Evolutionary conservation across 2,329 filamentous ascomycete genomes (phyloP).

Genomic region (Neofusicoccum sp.): DNA sequence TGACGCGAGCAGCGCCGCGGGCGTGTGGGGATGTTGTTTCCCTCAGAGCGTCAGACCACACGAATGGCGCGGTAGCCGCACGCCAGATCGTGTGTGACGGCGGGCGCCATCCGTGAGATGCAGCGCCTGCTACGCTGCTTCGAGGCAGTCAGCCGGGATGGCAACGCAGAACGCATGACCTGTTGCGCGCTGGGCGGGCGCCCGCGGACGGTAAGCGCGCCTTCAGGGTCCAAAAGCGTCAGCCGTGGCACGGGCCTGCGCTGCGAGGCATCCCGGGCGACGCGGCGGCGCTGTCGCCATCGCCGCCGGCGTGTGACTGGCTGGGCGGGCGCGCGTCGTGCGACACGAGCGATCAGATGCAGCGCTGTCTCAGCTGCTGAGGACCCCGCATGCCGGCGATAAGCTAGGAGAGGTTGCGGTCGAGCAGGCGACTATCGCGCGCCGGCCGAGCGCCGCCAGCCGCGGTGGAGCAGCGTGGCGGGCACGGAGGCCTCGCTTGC

Average conservation of each 20-base stretch:
- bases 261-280: constrained; percentile 1
- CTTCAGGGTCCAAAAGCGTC: constrained; percentile 18
- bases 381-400: constrained; percentile 17
- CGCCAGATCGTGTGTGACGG: constrained; percentile 11
- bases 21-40: constrained; percentile 3
- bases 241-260: constrained; percentile 14
- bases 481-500: constrained; percentile 2
- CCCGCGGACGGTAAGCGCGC: constrained; percentile 10
- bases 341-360: constrained; percentile 19
- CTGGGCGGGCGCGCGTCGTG: constrained; percentile 11
- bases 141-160: constrained; percentile 5
- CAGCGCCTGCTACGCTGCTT: background rate
- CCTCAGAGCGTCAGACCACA: constrained; percentile 4
- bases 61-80: constrained; percentile 10
- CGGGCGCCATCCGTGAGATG: constrained; percentile 11
- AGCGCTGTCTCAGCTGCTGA: constrained; percentile 13
- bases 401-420: constrained; percentile 12
- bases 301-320: constrained; percentile 16
- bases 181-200: background rate
- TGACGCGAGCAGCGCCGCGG: background rate
- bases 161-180: constrained; percentile 13
- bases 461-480: constrained; percentile 15
- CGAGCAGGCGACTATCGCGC: constrained; percentile 4
- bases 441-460: background rate
- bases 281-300: constrained; percentile 8